These are phyloP conservation scores for Viola pubescens DNA, from an alignment of 441 rosid genomes.

Conservation along the genomic window DNA sequence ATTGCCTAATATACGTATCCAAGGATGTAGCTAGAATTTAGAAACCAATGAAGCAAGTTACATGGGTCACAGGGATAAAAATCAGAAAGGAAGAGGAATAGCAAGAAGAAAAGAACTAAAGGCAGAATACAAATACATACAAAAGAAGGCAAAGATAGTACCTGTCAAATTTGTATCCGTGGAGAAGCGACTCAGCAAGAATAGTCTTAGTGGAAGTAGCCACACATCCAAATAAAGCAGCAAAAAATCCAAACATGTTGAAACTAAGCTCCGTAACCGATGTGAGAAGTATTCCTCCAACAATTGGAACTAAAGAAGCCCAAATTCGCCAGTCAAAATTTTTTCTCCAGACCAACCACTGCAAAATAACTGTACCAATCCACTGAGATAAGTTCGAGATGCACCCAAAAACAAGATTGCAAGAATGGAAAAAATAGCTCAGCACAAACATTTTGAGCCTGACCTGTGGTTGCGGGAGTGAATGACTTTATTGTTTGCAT, in stretches of 20 bases:
- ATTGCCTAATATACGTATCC: too few species aligned
- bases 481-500: conserved; percentile 99
- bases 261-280: conserved; percentile 94
- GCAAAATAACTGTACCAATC: conserved; percentile 67
- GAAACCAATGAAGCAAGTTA: too few species aligned
- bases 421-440: conserved; percentile 2
- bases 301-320: conserved; percentile 90
- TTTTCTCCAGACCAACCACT: conserved; percentile 97
- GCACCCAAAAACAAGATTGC: conserved; percentile 9
- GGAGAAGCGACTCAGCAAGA: conserved; percentile 95
- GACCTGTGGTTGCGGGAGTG: conserved; percentile 98
- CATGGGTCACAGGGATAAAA: too few species aligned
- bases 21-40: too few species aligned
- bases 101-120: neutral
- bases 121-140: conserved; percentile 2
- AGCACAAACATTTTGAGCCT: conserved; percentile 9
- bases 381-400: conserved; percentile 10
- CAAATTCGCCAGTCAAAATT: conserved; percentile 96
- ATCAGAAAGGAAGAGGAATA: too few species aligned
- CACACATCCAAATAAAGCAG: conserved; percentile 93
- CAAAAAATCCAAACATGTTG: conserved; percentile 92
- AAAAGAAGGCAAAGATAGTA: conserved; percentile 19
- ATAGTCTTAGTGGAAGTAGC: conserved; percentile 99
- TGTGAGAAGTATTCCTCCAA: conserved; percentile 94
- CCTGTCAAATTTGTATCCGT: conserved; percentile 99